phyloP scores from a whole-genome alignment of 2,329 filamentous ascomycete species.

The Aureobasidium sp. region DNA sequence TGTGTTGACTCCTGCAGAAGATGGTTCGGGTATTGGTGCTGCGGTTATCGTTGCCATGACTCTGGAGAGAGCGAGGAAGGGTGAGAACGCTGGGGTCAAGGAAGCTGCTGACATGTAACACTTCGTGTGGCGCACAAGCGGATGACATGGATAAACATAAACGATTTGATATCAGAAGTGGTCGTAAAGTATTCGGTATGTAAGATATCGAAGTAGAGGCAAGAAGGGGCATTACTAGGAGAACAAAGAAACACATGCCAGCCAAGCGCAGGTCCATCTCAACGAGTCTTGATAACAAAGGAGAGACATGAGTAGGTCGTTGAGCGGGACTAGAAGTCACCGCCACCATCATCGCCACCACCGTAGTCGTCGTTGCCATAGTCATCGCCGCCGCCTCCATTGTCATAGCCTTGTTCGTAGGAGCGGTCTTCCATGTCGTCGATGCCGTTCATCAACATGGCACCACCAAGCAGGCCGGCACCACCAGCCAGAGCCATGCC shows the following conservation, averaged over 20 bases:
- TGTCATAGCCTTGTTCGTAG: constrained; percentile 44
- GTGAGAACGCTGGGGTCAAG: constrained; percentile 10
- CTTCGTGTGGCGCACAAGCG: too few species aligned
- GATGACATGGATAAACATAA: too few species aligned
- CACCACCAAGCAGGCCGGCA: constrained; percentile 72
- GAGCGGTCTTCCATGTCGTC: constrained; percentile 45
- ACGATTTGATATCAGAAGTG: background rate
- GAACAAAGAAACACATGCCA: background rate
- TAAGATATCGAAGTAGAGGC: background rate
- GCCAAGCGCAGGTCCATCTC: background rate
- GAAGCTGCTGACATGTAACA: background rate
- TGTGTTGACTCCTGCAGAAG: constrained; percentile 32
- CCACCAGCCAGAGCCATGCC: constrained; percentile 51
- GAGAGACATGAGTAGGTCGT: background rate
- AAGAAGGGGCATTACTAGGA: background rate
- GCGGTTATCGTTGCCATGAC: constrained; percentile 29
- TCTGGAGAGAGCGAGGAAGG: constrained; percentile 21
- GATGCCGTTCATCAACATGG: constrained; percentile 57
- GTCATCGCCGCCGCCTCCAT: constrained; percentile 19
- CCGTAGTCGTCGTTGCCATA: constrained; percentile 24
- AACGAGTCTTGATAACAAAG: background rate
- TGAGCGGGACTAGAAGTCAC: constrained; percentile 15
- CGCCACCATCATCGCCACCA: constrained; percentile 26
- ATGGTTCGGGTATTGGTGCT: constrained; percentile 35
- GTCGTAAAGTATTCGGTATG: background rate